Percentiles rank a stretch among this genome's conserved stretches.
Conservation (phyloP, 768 basidiomycete species). For the Collybia sordida region DNA sequence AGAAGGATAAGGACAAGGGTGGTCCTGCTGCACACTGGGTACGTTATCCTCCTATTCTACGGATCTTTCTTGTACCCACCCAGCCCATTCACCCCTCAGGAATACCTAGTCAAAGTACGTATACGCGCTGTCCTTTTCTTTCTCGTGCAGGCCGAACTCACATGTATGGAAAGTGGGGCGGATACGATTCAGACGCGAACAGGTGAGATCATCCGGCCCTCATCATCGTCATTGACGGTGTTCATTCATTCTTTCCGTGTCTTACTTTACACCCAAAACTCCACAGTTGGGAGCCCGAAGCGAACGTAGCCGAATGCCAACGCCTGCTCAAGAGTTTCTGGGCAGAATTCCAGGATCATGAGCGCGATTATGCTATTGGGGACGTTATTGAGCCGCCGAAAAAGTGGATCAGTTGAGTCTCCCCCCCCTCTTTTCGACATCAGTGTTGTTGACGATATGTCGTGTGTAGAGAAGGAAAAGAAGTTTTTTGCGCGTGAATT, state of each 20-base stretch:
- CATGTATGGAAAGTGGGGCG: constrained; percentile 56
- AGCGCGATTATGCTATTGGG: constrained; percentile 53
- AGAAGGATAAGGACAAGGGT: constrained; percentile 23
- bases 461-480: constrained; percentile 36
- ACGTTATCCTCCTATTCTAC: constrained; percentile 17
- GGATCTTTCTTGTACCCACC: no score
- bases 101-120: constrained; percentile 68
- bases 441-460: background rate
- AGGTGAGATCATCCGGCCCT: constrained; percentile 39
- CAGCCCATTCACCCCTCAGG: constrained; percentile 32
- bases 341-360: constrained; percentile 56
- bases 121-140: background rate
- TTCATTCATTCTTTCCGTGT: no score
- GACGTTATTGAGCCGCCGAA: constrained; percentile 39
- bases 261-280: no score
- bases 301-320: constrained; percentile 56
- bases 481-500: constrained; percentile 33
- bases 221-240: background rate
- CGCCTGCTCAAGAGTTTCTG: constrained; percentile 66
- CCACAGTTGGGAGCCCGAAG: constrained; percentile 69
- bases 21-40: constrained; percentile 51
- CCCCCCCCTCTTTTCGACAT: constrained; percentile 1
- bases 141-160: background rate
- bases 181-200: constrained; percentile 55
- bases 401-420: constrained; percentile 58